Conservation (phyloP, 306 rosid species). For the Inga laurina region DNA sequence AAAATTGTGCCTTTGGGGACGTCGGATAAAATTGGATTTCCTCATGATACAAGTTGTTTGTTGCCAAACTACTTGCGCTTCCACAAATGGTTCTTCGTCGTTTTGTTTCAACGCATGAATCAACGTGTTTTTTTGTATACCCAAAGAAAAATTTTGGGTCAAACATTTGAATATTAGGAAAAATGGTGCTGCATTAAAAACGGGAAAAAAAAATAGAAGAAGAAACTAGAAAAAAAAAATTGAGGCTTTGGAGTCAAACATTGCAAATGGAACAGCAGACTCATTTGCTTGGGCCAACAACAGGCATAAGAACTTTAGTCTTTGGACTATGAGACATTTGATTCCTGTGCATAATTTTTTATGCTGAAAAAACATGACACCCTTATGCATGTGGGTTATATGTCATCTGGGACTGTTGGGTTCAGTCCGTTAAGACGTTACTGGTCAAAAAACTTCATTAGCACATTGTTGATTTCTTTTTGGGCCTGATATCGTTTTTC, state of each 20-base stretch:
- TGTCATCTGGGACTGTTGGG: background rate
- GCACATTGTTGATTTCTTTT: background rate
- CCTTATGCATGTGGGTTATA: background rate
- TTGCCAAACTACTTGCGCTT: background rate
- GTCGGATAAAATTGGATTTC: too few species aligned
- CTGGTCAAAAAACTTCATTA: background rate
- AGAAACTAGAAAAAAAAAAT: background rate
- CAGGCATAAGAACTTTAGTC: background rate
- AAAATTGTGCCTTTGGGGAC: background rate
- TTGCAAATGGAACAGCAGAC: background rate
- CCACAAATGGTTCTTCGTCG: background rate
- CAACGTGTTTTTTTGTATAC: background rate
- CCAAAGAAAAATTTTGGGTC: background rate
- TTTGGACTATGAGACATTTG: background rate
- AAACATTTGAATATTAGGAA: background rate
- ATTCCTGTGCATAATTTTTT: too few species aligned
- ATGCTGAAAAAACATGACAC: background rate
- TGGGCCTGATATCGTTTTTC: too few species aligned
- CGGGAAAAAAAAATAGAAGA: background rate
- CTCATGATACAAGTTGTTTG: background rate
- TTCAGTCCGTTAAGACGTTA: background rate
- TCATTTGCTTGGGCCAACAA: conserved; percentile 4
- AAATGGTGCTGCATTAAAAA: background rate
- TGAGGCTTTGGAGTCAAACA: background rate
- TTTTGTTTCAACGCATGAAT: background rate